Evolutionary conservation across 345 rosid species (phyloP), one percentile per base, ranked within the genome.

Genomic region (Angophora floribunda): DNA sequence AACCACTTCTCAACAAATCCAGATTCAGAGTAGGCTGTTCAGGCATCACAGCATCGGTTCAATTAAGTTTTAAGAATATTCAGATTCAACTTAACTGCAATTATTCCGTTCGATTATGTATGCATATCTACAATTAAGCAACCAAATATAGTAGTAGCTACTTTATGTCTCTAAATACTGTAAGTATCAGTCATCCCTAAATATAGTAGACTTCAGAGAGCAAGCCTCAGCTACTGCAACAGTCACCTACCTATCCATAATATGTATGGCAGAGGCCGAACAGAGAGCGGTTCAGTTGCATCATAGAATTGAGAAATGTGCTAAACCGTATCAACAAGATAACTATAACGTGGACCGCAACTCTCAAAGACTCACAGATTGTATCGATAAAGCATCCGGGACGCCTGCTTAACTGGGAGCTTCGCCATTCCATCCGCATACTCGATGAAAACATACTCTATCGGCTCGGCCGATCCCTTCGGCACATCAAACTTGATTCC

Each of bases 371-470:
- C 91, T 88, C 89, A 96, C 99, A 97, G 96, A 93, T 89, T 94
- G 89, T 95, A 97, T 86, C 99, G 96, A 90, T 97, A 97, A 90
- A 97, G 98, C 94, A 96, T 88, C 85, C 96, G 96, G 75, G 96
- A 91, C 88, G 99, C 99, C 93, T 96, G 98, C 90, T 94, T 93
- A 89, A 97, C 94, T 44, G 99, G 98, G 91, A 97, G 98, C 92
- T 96, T 97, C 53, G 99, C 99, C 98, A 97, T 97, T 63, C 98
- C 99, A 90, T 97, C 99, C 6, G 99, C 96, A 88, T 95, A 96
- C 93, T 97, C 98, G 19, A 97, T 96, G 65, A 95, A 97, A 87
- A 95, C 97, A 85, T 94, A 97, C 87, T 97, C 99, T 79, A 91
- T 87, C 50, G 98, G 95, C 90, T 91, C 95, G 9, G 93, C 86